phyloP scores from a whole-genome alignment of 2,329 filamentous ascomycete genomes.

The Ascochyta pisi region DNA sequence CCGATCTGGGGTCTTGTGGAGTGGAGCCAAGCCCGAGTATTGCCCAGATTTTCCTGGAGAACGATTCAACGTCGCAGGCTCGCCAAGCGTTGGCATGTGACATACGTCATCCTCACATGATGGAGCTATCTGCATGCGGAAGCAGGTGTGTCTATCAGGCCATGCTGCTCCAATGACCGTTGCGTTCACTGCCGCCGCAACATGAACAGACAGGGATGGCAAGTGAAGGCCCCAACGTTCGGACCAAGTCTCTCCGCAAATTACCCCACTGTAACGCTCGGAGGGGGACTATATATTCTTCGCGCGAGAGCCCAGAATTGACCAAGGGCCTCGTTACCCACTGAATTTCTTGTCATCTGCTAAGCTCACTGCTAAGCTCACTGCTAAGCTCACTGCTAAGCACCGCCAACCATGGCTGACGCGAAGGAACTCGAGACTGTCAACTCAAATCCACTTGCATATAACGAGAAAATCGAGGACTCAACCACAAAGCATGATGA shows the following conservation, averaged over 20 bases:
- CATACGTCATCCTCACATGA: slow-evolving; percentile 16
- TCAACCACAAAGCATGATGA: slow-evolving; percentile 16
- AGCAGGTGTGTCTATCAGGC: slow-evolving; percentile 8
- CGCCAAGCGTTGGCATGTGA: slow-evolving; percentile 18
- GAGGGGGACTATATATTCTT: slow-evolving; percentile 13
- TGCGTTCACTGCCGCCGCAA: slow-evolving; percentile 5
- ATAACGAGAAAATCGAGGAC: slow-evolving; percentile 17
- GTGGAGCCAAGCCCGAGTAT: slow-evolving; percentile 12
- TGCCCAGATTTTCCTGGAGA: slow-evolving; percentile 1
- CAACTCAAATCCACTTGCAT: neutral
- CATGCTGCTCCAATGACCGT: slow-evolving; percentile 11
- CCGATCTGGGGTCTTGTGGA: slow-evolving; percentile 15
- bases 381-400: slow-evolving; percentile 14
- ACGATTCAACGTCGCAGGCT: neutral
- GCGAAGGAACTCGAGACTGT: slow-evolving; percentile 12
- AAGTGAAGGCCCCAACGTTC: neutral
- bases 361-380: slow-evolving; percentile 16
- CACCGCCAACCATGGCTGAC: slow-evolving; percentile 17
- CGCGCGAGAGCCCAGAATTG: slow-evolving; percentile 10
- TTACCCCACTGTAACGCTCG: slow-evolving; percentile 13
- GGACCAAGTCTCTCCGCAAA: slow-evolving; percentile 7
- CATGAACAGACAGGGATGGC: slow-evolving; percentile 1
- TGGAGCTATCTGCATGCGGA: slow-evolving; percentile 2
- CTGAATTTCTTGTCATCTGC: slow-evolving; percentile 11
- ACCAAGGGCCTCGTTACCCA: slow-evolving; percentile 13